phyloP scores from a whole-genome alignment of 2,329 filamentous ascomycete genomes.

The Fusarium sp. region DNA sequence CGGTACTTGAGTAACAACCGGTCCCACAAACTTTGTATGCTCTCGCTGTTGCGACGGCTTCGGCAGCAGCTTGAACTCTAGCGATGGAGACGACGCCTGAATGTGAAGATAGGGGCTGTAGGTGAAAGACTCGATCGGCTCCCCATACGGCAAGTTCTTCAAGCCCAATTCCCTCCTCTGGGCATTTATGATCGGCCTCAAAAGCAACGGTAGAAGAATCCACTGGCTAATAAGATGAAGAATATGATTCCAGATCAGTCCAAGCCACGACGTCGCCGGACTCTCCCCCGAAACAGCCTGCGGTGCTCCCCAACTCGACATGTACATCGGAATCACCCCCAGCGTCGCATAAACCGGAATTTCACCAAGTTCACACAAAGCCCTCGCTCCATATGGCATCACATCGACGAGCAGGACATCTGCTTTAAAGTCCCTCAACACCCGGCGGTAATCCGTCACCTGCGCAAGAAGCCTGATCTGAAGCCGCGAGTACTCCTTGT shows the following conservation, averaged over 20 bases:
- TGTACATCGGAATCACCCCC: slow-evolving; percentile 53
- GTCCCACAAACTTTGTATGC: slow-evolving; percentile 48
- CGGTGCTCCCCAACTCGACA: slow-evolving; percentile 44
- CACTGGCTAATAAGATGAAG: slow-evolving; percentile 44
- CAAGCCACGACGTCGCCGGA: slow-evolving; percentile 44
- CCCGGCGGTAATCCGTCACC: slow-evolving; percentile 50
- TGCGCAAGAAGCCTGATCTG: slow-evolving; percentile 48
- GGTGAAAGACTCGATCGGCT: slow-evolving; percentile 47
- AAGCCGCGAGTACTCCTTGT: slow-evolving; percentile 42
- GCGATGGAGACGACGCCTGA: slow-evolving; percentile 48
- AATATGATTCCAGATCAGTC: slow-evolving; percentile 43
- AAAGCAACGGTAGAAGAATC: slow-evolving; percentile 41
- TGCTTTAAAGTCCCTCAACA: slow-evolving; percentile 43
- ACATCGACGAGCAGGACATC: slow-evolving; percentile 53
- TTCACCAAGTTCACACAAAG: slow-evolving; percentile 49
- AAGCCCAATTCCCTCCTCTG: slow-evolving; percentile 47
- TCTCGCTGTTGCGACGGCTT: slow-evolving; percentile 31
- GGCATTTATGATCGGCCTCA: slow-evolving; percentile 46
- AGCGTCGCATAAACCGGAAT: slow-evolving; percentile 51
- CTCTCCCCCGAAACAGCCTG: slow-evolving; percentile 47
- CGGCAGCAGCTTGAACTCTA: slow-evolving; percentile 48
- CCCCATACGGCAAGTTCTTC: slow-evolving; percentile 41
- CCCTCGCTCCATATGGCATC: slow-evolving; percentile 51
- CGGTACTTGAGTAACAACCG: slow-evolving; percentile 44
- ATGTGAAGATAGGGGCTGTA: slow-evolving; percentile 54